These are phyloP conservation scores for Cutaneotrichosporon mucoides DNA, from an alignment of 1,284 basidiomycete species.

Conservation along the genomic window DNA sequence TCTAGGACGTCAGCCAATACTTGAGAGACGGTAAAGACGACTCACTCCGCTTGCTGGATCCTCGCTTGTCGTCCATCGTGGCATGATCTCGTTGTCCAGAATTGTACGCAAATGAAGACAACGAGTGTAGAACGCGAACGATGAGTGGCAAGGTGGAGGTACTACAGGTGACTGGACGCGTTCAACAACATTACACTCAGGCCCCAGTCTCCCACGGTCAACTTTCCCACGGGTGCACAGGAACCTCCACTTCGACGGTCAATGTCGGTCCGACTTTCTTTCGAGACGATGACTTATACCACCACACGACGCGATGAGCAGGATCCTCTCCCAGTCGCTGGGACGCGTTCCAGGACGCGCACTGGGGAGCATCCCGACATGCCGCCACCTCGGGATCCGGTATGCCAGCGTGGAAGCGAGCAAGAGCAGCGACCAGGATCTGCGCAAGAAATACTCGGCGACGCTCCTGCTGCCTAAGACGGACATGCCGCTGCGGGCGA, in stretches of 20 bases:
- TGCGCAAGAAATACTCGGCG: slow-evolving; percentile 53
- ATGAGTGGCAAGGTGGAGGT: not conserved
- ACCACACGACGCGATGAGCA: slow-evolving; percentile 9
- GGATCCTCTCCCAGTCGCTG: slow-evolving; percentile 7
- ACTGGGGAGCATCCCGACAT: not conserved
- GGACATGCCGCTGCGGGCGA: slow-evolving; percentile 68
- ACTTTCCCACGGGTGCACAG: slow-evolving; percentile 2
- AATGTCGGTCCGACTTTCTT: slow-evolving; percentile 1
- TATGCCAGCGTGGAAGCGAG: not conserved
- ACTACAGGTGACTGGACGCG: not conserved
- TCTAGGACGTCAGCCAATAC: not conserved
- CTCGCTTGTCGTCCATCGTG: too few species aligned
- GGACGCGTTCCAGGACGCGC: not conserved
- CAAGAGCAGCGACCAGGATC: slow-evolving; percentile 1
- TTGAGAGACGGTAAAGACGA: not conserved
- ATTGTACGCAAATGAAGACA: too few species aligned
- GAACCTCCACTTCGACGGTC: slow-evolving; percentile 3
- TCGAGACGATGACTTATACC: not conserved
- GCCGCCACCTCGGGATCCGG: not conserved
- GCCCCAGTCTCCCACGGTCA: not conserved
- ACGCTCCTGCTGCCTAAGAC: slow-evolving; percentile 84
- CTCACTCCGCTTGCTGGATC: too few species aligned
- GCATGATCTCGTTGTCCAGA: too few species aligned
- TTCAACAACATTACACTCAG: not conserved
- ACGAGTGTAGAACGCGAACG: too few species aligned